Conservation (phyloP, 306 rosid species). For the Cucurbita ficifolia region DNA sequence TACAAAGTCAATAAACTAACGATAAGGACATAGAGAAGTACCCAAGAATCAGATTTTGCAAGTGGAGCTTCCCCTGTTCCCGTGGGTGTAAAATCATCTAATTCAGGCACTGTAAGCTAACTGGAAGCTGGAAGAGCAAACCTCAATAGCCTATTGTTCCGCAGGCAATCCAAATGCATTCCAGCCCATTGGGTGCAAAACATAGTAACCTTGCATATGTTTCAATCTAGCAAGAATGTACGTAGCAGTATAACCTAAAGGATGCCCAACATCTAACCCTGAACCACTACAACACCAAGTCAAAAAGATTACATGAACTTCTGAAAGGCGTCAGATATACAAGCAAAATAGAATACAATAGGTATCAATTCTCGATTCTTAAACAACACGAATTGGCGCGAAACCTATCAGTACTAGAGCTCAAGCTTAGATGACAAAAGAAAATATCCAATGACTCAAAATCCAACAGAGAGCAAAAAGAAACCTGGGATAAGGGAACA, state of each 20-base stretch:
- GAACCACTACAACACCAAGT: slow-evolving; percentile 54
- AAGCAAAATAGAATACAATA: neutral
- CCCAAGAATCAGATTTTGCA: slow-evolving; percentile 81
- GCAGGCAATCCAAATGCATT: slow-evolving; percentile 99
- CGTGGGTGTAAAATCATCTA: slow-evolving; percentile 90
- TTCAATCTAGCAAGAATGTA: slow-evolving; percentile 82
- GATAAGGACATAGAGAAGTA: slow-evolving; percentile 10
- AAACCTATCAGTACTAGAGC: neutral
- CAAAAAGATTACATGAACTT: slow-evolving; percentile 4
- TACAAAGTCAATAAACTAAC: neutral
- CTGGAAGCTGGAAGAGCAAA: slow-evolving; percentile 16
- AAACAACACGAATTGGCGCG: neutral
- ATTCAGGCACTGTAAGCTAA: slow-evolving; percentile 63
- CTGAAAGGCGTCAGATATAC: neutral
- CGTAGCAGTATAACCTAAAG: slow-evolving; percentile 86
- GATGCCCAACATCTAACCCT: slow-evolving; percentile 94
- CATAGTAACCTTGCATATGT: slow-evolving; percentile 83
- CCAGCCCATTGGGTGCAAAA: slow-evolving; percentile 99
- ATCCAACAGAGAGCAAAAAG: neutral
- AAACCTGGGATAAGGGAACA: slow-evolving; percentile 98
- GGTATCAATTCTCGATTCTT: neutral
- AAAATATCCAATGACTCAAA: neutral
- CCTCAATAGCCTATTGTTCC: slow-evolving; percentile 94
- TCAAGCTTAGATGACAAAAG: neutral
- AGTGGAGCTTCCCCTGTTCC: slow-evolving; percentile 98